phyloP scores from a whole-genome alignment of 73 alveolate species.

The Tetrahymena borealis region DNA sequence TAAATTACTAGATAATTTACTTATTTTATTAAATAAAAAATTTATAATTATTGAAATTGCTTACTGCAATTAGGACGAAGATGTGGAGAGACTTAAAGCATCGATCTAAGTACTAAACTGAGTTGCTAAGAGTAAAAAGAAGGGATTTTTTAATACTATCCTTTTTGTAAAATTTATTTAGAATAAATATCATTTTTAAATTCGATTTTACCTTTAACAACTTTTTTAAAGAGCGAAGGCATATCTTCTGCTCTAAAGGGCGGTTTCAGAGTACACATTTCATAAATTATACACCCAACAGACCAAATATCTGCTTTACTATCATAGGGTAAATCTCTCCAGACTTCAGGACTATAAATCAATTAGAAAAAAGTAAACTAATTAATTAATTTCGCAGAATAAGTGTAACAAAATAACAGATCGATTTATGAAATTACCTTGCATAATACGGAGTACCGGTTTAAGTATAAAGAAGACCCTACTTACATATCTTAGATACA shows the following conservation, averaged over 20 bases:
- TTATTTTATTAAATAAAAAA: neutral
- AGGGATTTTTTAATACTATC: neutral
- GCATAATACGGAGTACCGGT: conserved; percentile 84
- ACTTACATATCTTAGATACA: conserved; percentile 62
- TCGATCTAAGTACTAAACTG: neutral
- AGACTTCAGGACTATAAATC: conserved; percentile 71
- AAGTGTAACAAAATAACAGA: no score
- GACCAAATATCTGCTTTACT: conserved; percentile 85
- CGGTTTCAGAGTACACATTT: conserved; percentile 70
- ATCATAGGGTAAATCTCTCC: conserved; percentile 89
- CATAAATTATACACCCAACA: conserved; percentile 84
- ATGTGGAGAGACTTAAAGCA: neutral
- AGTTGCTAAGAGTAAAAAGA: neutral
- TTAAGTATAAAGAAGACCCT: conserved; percentile 63
- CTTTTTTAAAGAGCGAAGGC: conserved; percentile 65
- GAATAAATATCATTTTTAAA: neutral
- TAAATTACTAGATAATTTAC: no score
- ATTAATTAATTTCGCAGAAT: neutral
- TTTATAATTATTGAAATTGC: neutral
- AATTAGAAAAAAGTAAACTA: neutral
- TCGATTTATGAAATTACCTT: no score
- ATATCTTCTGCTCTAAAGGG: conserved; percentile 81
- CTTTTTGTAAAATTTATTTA: neutral
- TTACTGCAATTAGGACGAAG: neutral
- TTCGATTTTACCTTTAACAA: conserved; percentile 16